These are phyloP conservation scores for Dalbergia oliveri DNA, from an alignment of 306 rosid genomes.

Conservation along the genomic window DNA sequence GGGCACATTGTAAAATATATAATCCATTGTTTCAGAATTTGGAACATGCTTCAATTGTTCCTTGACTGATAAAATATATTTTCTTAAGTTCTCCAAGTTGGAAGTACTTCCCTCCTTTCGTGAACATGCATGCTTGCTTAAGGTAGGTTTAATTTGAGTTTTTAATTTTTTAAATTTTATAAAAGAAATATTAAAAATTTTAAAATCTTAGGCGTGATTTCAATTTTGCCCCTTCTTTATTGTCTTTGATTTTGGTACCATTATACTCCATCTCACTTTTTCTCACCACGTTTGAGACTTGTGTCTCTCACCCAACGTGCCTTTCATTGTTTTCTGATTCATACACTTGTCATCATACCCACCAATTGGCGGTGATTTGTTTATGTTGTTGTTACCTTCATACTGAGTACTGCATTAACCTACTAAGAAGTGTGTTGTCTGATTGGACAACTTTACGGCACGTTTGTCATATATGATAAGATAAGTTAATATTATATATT, in stretches of 20 bases:
- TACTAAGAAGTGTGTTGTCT: not conserved
- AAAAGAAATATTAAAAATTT: no score
- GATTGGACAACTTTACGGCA: not conserved
- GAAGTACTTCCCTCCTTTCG: not conserved
- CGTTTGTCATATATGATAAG: no score
- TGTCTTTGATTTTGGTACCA: no score
- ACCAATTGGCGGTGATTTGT: not conserved
- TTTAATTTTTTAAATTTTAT: no score
- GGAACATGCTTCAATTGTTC: not conserved
- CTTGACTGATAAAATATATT: not conserved
- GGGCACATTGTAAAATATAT: not conserved
- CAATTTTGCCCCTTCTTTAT: not conserved
- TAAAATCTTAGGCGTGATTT: not conserved
- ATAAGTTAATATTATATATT: no score
- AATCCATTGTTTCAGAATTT: not conserved
- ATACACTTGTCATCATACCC: not conserved
- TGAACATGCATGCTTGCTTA: not conserved
- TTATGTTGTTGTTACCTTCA: not conserved
- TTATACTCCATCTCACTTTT: no score
- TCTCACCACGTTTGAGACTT: no score
- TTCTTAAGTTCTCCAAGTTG: not conserved
- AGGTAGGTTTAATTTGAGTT: no score
- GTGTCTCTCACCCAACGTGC: not conserved
- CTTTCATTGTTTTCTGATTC: not conserved
- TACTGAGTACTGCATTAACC: no score